phyloP scores from a whole-genome alignment of 805 yeast species.

The Candida chauliodis region DNA sequence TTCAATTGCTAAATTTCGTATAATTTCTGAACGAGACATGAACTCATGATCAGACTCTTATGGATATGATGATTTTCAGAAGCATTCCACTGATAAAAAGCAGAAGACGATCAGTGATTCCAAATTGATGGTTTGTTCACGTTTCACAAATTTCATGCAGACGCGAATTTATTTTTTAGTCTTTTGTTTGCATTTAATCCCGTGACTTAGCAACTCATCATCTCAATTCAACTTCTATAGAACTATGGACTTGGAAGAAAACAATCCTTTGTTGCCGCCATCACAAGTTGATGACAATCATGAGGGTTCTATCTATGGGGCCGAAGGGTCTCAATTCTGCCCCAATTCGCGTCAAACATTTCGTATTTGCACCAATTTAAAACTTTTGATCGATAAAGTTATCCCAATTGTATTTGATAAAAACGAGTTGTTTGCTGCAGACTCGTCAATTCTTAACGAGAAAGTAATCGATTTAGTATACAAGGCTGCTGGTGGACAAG shows the following conservation, averaged over 20 bases:
- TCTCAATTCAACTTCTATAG: no score
- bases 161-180: no score
- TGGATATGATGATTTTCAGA: no score
- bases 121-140: no score
- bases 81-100: no score
- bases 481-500: constrained; percentile 79
- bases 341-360: constrained; percentile 68
- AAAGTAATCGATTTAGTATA: constrained; percentile 58
- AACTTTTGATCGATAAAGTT: constrained; percentile 64
- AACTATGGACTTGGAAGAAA: constrained; percentile 11
- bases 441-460: constrained; percentile 56
- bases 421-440: constrained; percentile 47
- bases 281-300: constrained; percentile 9
- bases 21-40: no score
- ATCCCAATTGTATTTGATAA: constrained; percentile 63
- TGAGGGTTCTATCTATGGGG: constrained; percentile 9
- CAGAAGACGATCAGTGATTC: no score
- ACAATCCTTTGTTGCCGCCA: constrained; percentile 7
- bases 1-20: no score
- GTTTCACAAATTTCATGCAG: no score
- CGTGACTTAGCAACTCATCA: no score
- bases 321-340: constrained; percentile 16
- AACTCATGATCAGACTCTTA: no score
- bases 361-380: constrained; percentile 69
- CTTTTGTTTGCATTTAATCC: no score